Base-by-base conservation (phyloP, 345 rosid genomes). In the Melaleuca alternifolia region DNA sequence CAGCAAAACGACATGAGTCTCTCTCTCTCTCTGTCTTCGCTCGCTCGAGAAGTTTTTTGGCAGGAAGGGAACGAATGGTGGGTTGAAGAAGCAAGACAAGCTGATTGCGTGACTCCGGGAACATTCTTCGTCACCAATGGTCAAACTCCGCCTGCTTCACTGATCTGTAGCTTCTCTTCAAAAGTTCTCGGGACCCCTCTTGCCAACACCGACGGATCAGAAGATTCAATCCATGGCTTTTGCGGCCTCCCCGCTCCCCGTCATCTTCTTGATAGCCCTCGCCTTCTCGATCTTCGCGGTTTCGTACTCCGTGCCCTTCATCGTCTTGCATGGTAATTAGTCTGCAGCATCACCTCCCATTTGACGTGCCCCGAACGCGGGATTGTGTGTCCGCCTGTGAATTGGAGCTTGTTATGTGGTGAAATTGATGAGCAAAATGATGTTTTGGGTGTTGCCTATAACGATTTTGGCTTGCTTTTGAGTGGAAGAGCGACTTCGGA, bases 291-390 rank as follows among this genome's bases (percentile, higher is more conserved):
- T 84, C 76, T 24, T 90, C 84, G 91, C 93, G 8, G 87, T 91
- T 87, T 90, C 93, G 76, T 83, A 86, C 84, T 92, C 96, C 24
- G 65, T 93, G 83, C 98, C 98, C 54, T 96, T 96, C 86, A 87
- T 96, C 53, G 89, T 96, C 82, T 90, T 96, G 86, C 98, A 96
- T 88, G 98, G 98, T 86, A 91, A 89, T 9, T 41, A 24, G 46
- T 53, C 87, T 37, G 18, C 15, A 12, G 51, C 48, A 37, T 33
- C 15, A n/a, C 50, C 56, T 76, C 28, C 28, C 28, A n/a, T 85
- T 53, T 41, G 54, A 83, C 85, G 48, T 30, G 10, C 24, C 54
- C n/a, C 41, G n/a, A 26, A 28, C 33, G 44, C 23, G 6, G 59
- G 33, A 41, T 52, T 52, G 54, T 52, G 54, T 28, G 61, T 3